These are phyloP conservation scores for Solanum bulbocastanum DNA, from an alignment of 257 asterid genomes.

Conservation along the genomic window DNA sequence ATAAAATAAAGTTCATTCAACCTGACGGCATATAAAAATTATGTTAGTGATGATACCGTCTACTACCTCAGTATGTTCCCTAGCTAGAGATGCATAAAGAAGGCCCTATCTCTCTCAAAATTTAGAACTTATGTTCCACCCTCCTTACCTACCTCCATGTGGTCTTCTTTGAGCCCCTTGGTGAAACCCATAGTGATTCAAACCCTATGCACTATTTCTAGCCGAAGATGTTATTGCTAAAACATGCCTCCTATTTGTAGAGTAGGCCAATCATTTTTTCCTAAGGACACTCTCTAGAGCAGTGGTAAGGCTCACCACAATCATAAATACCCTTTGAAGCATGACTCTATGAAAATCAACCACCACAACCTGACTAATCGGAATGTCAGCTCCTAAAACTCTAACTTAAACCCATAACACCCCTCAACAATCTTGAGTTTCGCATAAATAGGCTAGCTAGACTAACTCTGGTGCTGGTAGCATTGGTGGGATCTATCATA, in stretches of 20 bases:
- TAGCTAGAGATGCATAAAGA: background rate
- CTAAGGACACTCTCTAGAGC: background rate
- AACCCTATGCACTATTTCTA: background rate
- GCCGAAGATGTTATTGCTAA: background rate
- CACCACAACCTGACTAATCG: no score
- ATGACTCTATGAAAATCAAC: background rate
- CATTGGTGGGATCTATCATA: background rate
- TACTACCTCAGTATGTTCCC: background rate
- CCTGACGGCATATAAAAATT: background rate
- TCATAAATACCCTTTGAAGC: background rate
- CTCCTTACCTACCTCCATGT: background rate
- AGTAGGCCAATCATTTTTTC: background rate
- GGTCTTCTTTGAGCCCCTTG: background rate
- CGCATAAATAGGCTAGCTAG: no score
- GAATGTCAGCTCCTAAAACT: background rate
- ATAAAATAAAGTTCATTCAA: background rate
- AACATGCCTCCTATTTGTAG: background rate
- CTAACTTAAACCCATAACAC: background rate
- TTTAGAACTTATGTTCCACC: background rate
- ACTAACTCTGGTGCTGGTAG: background rate
- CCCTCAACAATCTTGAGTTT: background rate
- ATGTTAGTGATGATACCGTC: background rate
- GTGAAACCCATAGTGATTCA: background rate
- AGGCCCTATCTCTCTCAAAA: background rate
- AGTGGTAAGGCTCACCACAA: background rate